Conservation (phyloP, 768 basidiomycete species). For the Naematelia encephala region DNA sequence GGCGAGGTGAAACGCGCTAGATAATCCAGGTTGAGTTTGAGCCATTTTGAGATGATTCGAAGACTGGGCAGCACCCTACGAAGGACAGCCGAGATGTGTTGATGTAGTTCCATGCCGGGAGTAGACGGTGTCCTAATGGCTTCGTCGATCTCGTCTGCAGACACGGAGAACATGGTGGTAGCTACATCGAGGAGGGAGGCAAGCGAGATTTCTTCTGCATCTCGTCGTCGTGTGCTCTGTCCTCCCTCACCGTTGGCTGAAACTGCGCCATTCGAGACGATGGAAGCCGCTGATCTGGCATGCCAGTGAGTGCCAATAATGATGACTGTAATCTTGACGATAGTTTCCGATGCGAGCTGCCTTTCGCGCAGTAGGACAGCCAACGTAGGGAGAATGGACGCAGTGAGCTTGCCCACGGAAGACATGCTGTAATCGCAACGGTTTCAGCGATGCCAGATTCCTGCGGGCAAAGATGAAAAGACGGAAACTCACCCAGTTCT, state of each 20-base stretch:
- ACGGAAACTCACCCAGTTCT: slow-evolving; percentile 40
- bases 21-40: slow-evolving; percentile 70
- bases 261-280: slow-evolving; percentile 3
- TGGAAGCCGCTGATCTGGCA: slow-evolving; percentile 54
- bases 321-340: slow-evolving; percentile 69
- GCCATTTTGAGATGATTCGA: slow-evolving; percentile 85
- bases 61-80: slow-evolving; percentile 81
- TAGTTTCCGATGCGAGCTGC: slow-evolving; percentile 68
- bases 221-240: slow-evolving; percentile 35
- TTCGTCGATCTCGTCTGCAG: slow-evolving; percentile 45
- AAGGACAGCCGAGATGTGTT: slow-evolving; percentile 74
- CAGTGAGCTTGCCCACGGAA: slow-evolving; percentile 15
- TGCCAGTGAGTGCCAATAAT: slow-evolving; percentile 81
- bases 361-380: slow-evolving; percentile 61
- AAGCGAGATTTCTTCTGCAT: slow-evolving; percentile 65
- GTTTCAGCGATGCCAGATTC: too few relatives aligned
- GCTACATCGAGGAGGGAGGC: slow-evolving; percentile 67
- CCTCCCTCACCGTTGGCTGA: neutral
- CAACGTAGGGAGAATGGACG: slow-evolving; percentile 22
- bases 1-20: slow-evolving; percentile 54
- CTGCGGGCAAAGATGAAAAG: neutral
- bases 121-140: slow-evolving; percentile 8
- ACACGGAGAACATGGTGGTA: slow-evolving; percentile 64
- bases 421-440: slow-evolving; percentile 32
- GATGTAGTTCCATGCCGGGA: slow-evolving; percentile 11